These are phyloP conservation scores for Phoma herbarum DNA, from an alignment of 2,329 filamentous ascomycete species.

Conservation along the genomic window DNA sequence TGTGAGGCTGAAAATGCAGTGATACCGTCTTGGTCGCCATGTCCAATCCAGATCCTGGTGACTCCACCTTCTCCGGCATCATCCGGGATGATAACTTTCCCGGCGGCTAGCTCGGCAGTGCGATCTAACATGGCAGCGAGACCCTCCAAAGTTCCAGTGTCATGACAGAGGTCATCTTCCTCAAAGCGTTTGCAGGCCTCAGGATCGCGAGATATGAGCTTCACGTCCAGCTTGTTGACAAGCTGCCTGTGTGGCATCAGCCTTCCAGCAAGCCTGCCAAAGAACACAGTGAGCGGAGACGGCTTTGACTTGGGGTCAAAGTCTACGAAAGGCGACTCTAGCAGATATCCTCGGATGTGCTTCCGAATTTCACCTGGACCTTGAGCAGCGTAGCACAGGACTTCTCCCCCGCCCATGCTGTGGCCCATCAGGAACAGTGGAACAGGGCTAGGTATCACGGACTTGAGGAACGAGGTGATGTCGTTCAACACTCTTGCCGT, in stretches of 20 bases:
- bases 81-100: slow-evolving; percentile 58
- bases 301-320: slow-evolving; percentile 74
- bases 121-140: slow-evolving; percentile 80
- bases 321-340: slow-evolving; percentile 81
- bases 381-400: slow-evolving; percentile 66
- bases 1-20: slow-evolving; percentile 72
- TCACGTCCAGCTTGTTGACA: slow-evolving; percentile 69
- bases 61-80: slow-evolving; percentile 62
- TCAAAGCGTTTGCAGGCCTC: slow-evolving; percentile 67
- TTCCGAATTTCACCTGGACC: slow-evolving; percentile 62
- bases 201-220: slow-evolving; percentile 72
- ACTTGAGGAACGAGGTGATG: slow-evolving; percentile 76
- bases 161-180: slow-evolving; percentile 77
- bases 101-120: slow-evolving; percentile 66
- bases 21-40: slow-evolving; percentile 78
- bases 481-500: slow-evolving; percentile 78
- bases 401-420: slow-evolving; percentile 87
- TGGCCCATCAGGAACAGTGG: slow-evolving; percentile 89
- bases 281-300: slow-evolving; percentile 66
- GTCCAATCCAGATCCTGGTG: slow-evolving; percentile 73
- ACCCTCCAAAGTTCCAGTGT: slow-evolving; percentile 86
- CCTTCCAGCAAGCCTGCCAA: slow-evolving; percentile 72
- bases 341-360: slow-evolving; percentile 75
- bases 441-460: slow-evolving; percentile 60
- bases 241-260: slow-evolving; percentile 74